Conservation (phyloP, 495 filamentous ascomycete species). For the Hyaloscypha hepaticicola region DNA sequence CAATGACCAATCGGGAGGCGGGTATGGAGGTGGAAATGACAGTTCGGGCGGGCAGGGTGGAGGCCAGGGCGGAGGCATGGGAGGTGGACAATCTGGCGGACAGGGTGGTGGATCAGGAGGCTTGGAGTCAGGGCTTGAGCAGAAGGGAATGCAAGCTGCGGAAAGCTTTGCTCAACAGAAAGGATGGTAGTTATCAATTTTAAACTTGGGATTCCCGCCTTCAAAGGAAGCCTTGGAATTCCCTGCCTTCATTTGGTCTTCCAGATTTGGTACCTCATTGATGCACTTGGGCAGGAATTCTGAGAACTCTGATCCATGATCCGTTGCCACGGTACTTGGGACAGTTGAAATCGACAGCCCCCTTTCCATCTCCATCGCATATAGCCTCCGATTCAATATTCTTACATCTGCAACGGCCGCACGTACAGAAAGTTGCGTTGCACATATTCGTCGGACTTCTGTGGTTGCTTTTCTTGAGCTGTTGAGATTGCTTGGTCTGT, state of each 20-base stretch:
- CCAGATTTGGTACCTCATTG: too few relatives aligned
- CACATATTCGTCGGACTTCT: too few relatives aligned
- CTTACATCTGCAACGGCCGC: too few relatives aligned
- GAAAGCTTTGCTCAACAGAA: constrained; percentile 10
- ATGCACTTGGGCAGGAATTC: too few relatives aligned
- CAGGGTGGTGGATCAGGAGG: neutral
- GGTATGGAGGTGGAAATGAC: neutral
- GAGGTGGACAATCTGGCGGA: constrained; percentile 1
- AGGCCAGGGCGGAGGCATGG: neutral
- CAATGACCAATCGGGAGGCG: neutral
- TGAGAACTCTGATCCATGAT: too few relatives aligned
- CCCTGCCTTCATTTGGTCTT: neutral
- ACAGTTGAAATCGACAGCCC: too few relatives aligned
- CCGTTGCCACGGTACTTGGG: too few relatives aligned
- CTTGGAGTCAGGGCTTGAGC: neutral
- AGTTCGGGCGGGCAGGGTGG: neutral
- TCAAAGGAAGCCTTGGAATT: neutral
- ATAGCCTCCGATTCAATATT: too few relatives aligned
- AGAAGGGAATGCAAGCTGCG: constrained; percentile 12
- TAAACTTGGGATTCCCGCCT: neutral
- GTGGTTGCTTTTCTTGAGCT: too few relatives aligned
- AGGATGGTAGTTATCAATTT: neutral
- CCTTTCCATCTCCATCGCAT: too few relatives aligned
- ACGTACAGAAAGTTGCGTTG: too few relatives aligned
- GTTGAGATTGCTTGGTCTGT: too few relatives aligned